Conservation (phyloP, 2,329 filamentous ascomycete genomes). For the Microsporum canis region DNA sequence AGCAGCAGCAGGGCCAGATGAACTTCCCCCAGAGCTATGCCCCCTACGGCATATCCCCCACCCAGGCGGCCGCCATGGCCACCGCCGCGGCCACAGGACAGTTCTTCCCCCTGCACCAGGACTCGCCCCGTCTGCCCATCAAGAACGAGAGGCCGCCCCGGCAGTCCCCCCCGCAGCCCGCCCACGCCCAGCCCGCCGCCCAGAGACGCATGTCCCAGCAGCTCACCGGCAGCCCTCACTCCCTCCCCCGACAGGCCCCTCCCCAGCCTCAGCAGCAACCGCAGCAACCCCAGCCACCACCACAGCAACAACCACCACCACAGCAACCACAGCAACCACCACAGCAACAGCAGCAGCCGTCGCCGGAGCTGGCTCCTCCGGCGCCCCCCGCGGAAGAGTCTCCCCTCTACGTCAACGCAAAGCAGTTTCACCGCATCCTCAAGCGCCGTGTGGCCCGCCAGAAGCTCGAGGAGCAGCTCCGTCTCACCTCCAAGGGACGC, state of each 20-base stretch:
- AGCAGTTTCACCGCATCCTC: constrained; percentile 94
- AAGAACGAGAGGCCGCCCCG: constrained; percentile 62
- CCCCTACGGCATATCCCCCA: constrained; percentile 70
- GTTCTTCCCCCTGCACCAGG: constrained; percentile 61
- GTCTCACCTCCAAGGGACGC: constrained; percentile 84
- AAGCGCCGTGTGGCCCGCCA: constrained; percentile 89
- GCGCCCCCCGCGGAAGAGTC: constrained; percentile 69
- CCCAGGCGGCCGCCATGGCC: constrained; percentile 86
- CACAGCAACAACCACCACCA: constrained; percentile 41
- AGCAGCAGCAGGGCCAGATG: constrained; percentile 52
- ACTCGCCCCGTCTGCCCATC: constrained; percentile 67
- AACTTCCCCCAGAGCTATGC: constrained; percentile 72
- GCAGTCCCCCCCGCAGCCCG: constrained; percentile 53
- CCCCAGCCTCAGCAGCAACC: constrained; percentile 35
- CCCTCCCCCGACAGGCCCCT: constrained; percentile 61
- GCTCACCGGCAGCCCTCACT: constrained; percentile 47
- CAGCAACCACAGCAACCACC: constrained; percentile 44
- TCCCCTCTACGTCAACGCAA: constrained; percentile 93
- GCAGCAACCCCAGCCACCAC: not conserved
- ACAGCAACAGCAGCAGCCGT: constrained; percentile 46
- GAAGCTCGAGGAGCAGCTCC: constrained; percentile 81
- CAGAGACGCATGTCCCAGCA: constrained; percentile 59
- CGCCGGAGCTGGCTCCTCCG: constrained; percentile 40
- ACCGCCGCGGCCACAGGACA: constrained; percentile 85
- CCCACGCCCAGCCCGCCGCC: constrained; percentile 36